Evolutionary conservation across 2,329 filamentous ascomycete species (phyloP).

Genomic region (Trichoderma breve): DNA sequence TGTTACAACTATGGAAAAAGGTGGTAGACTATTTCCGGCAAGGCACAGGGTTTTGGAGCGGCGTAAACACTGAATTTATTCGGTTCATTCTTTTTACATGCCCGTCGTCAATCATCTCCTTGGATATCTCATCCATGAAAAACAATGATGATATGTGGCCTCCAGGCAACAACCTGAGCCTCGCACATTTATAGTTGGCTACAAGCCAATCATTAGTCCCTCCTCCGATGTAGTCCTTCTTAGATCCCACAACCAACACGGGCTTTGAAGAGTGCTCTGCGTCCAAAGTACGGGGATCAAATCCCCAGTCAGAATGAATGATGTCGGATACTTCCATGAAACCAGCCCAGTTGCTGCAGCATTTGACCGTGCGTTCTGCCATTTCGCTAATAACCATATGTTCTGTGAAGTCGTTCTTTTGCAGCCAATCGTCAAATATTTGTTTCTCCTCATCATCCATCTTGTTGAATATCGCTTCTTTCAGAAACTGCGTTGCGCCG

Average conservation of each 20-base stretch:
- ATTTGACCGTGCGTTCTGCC: constrained; percentile 20
- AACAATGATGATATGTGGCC: constrained; percentile 26
- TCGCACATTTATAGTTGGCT: constrained; percentile 23
- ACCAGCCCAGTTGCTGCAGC: constrained; percentile 26
- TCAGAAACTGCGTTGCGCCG: constrained; percentile 22
- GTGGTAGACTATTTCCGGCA: not conserved
- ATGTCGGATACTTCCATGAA: constrained; percentile 27
- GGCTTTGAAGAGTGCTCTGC: constrained; percentile 23
- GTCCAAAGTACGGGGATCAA: constrained; percentile 23
- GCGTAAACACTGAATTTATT: not conserved
- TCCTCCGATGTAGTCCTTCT: constrained; percentile 23
- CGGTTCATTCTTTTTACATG: not conserved
- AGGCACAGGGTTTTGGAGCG: fast-evolving
- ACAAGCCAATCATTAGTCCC: constrained; percentile 25
- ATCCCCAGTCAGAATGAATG: constrained; percentile 28
- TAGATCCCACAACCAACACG: constrained; percentile 23
- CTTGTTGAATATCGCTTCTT: constrained; percentile 15
- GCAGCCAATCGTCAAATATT: constrained; percentile 10
- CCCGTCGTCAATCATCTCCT: constrained; percentile 13
- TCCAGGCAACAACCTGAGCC: constrained; percentile 22
- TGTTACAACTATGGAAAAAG: not conserved
- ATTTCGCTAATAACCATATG: constrained; percentile 12
- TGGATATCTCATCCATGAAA: constrained; percentile 26
- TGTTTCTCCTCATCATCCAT: constrained; percentile 23
- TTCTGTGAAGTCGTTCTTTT: constrained; percentile 14